Base-by-base conservation (phyloP, 176 grass and related monocot species). In the Juncus inflexus region DNA sequence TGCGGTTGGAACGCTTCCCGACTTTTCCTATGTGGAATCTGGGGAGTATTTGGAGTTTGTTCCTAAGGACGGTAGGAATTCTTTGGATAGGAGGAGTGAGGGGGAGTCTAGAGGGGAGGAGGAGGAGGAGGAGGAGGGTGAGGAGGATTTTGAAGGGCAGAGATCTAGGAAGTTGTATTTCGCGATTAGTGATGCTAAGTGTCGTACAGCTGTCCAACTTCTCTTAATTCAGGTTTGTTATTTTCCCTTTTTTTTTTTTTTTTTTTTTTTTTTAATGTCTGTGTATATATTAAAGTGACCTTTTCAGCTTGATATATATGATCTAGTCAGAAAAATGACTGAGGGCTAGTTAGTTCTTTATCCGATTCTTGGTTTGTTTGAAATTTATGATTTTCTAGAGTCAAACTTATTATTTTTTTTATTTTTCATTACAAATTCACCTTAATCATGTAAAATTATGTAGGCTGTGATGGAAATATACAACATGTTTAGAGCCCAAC, bases 391-490 rank as follows among this genome's bases (percentile, higher is more conserved):
- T 10, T 53, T 16, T n/a, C n/a, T n/a, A n/a, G n/a, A 3, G 9
- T 9, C 12, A 51, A n/a, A n/a, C n/a, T n/a, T 67, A 12, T 67
- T 42, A 50, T 67, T 67, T 50, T 2, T 67, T n/a, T n/a, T n/a
- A n/a, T n/a, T n/a, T n/a, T n/a, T n/a, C n/a, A n/a, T 69, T 11
- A 49, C 39, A 15, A 55, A 52, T 11, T 57, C 66, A 55, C 9
- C n/a, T 3, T 35, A 55, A 58, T 11, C 7, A 43, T n/a, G 12
- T 60, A 15, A 59, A 35, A 71, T 82, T 78, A 3, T 94, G 80
- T 79, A 99, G 89, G 89, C 88, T 68, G 86, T 99, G 60, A 94
- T 99, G 95, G 95, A 99, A 72, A 82, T 99, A 80, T 94, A 94
- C 78, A 86, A 80, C 65, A 94, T 90, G 80, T 94, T 90, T 69